These are phyloP conservation scores for Neurospora sp. DNA, from an alignment of 495 filamentous ascomycete genomes.

Conservation along the genomic window DNA sequence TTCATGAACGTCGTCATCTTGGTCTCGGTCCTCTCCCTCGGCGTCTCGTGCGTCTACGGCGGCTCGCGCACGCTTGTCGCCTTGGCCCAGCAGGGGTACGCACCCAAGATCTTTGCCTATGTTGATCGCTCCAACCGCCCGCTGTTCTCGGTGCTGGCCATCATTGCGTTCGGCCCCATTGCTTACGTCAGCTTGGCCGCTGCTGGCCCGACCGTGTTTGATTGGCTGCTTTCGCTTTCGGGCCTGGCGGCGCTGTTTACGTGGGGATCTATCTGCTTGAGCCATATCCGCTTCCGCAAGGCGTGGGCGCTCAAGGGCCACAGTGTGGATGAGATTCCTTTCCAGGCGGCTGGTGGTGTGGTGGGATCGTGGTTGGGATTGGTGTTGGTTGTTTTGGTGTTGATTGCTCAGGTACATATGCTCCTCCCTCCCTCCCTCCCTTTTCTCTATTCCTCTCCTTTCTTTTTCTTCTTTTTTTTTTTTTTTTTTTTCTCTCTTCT, in stretches of 20 bases:
- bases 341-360: conserved; percentile 53
- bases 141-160: conserved; percentile 35
- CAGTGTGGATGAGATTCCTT: conserved; percentile 61
- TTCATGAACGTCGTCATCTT: conserved; percentile 70
- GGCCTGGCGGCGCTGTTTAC: conserved; percentile 62
- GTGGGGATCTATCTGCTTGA: conserved; percentile 64
- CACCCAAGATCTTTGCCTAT: conserved; percentile 48
- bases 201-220: conserved; percentile 40
- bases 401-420: conserved; percentile 49
- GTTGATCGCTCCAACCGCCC: conserved; percentile 50
- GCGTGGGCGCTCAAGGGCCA: conserved; percentile 57
- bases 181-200: conserved; percentile 46
- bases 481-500: no score
- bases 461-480: no score
- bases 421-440: not conserved
- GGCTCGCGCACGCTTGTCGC: conserved; percentile 61
- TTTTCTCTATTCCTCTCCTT: no score
- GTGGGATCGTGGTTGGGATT: conserved; percentile 60
- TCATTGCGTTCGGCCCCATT: conserved; percentile 40
- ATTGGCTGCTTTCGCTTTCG: conserved; percentile 60
- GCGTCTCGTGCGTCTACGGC: conserved; percentile 57
- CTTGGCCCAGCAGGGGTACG: conserved; percentile 46
- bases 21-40: conserved; percentile 57
- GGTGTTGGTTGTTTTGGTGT: conserved; percentile 45
- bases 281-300: conserved; percentile 54